Conservation (phyloP, 2,329 filamentous ascomycete species). For the Thelonectria blattea region DNA sequence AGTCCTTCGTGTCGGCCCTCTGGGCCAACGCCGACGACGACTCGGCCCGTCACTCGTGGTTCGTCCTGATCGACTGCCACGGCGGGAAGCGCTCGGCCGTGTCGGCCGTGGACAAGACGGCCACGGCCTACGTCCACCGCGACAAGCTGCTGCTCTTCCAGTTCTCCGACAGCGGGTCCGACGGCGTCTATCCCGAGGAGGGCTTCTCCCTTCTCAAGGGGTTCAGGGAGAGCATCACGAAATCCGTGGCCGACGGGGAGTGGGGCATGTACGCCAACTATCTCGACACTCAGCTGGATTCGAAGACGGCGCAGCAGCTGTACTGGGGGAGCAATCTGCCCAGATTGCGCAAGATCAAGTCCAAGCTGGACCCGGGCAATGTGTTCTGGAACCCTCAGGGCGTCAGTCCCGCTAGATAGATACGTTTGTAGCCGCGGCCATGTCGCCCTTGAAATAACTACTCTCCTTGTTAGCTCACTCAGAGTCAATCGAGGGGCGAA, state of each 20-base stretch:
- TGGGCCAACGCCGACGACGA: constrained; percentile 28
- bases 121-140: constrained; percentile 48
- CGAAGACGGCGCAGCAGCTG: constrained; percentile 40
- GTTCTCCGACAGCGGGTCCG: constrained; percentile 49
- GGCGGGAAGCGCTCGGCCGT: constrained; percentile 47
- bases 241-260: constrained; percentile 32
- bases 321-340: constrained; percentile 48
- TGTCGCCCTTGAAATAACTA: background rate
- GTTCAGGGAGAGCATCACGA: constrained; percentile 44
- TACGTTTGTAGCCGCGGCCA: background rate
- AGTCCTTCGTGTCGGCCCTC: constrained; percentile 28
- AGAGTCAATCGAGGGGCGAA: background rate
- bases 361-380: constrained; percentile 44
- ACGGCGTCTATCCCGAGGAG: constrained; percentile 39
- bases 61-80: constrained; percentile 39
- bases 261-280: constrained; percentile 53
- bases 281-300: constrained; percentile 44
- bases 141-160: constrained; percentile 58
- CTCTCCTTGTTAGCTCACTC: background rate
- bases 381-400: constrained; percentile 50
- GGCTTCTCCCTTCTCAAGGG: constrained; percentile 44
- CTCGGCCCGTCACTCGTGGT: constrained; percentile 28
- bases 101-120: constrained; percentile 31
- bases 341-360: constrained; percentile 45
- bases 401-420: constrained; percentile 20